Conservation (phyloP, 208 protist genomes). For the Wallacemonas sp. region DNA sequence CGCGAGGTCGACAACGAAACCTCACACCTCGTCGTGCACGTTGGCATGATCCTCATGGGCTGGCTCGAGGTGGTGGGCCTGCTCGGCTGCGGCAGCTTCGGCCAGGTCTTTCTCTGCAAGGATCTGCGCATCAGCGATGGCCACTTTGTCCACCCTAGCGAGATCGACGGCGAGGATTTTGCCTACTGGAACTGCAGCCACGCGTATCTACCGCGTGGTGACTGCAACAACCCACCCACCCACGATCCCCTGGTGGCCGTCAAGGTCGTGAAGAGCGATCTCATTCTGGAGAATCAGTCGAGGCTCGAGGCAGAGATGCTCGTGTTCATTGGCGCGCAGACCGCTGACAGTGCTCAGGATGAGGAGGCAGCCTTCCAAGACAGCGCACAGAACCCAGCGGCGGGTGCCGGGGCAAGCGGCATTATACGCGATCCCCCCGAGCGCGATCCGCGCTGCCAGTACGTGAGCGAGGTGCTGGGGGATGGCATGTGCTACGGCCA, state of each 20-base stretch:
- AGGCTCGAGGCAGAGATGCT: constrained; percentile 86
- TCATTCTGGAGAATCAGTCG: constrained; percentile 75
- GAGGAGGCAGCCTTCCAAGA: background rate
- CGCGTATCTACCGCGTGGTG: constrained; percentile 73
- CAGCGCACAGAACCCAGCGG: background rate
- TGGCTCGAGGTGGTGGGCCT: constrained; percentile 84
- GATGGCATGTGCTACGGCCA: constrained; percentile 82
- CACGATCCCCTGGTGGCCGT: constrained; percentile 75
- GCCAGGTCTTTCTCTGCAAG: constrained; percentile 87
- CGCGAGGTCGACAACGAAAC: constrained; percentile 79
- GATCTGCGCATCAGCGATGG: constrained; percentile 70
- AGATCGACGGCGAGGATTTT: constrained; percentile 78
- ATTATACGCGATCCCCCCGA: constrained; percentile 32
- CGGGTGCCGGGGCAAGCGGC: background rate
- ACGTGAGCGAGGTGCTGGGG: constrained; percentile 68
- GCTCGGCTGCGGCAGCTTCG: constrained; percentile 79
- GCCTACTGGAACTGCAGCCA: constrained; percentile 86
- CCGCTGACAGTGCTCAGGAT: constrained; percentile 15
- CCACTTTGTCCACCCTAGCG: constrained; percentile 68
- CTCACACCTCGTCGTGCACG: constrained; percentile 74
- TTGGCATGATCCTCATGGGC: constrained; percentile 80
- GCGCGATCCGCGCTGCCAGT: constrained; percentile 59
- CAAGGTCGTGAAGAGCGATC: constrained; percentile 83
- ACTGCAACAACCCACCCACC: constrained; percentile 55
- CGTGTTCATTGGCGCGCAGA: constrained; percentile 76